Percentiles rank a stretch among this genome's conserved stretches.
These are phyloP conservation scores for Aspergillus carbonarius DNA, from an alignment of 2,329 filamentous ascomycete species.

Conservation along the genomic window DNA sequence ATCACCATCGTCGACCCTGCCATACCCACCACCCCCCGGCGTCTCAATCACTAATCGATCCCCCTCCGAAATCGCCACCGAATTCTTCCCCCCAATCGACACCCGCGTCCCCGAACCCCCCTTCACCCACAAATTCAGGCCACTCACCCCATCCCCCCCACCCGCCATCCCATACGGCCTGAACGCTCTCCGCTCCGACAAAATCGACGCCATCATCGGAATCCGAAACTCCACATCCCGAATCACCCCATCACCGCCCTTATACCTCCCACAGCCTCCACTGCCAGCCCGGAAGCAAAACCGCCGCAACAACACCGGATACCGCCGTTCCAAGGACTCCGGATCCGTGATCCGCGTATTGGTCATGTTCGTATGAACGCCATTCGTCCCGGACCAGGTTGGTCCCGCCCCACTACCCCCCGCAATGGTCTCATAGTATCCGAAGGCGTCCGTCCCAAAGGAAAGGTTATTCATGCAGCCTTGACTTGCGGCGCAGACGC, in stretches of 20 bases:
- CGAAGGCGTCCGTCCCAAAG: neutral
- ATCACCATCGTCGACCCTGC: neutral
- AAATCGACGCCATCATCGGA: neutral
- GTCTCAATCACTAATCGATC: conserved; percentile 41
- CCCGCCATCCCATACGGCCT: conserved; percentile 1
- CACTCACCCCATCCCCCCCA: neutral
- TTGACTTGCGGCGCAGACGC: conserved; percentile 71
- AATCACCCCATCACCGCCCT: conserved; percentile 3
- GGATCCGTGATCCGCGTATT: conserved; percentile 81
- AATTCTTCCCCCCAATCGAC: conserved; percentile 52
- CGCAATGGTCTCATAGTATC: neutral
- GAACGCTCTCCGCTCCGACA: neutral
- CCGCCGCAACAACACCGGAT: conserved; percentile 70
- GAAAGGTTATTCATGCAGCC: conserved; percentile 30
- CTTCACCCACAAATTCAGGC: conserved; percentile 1
- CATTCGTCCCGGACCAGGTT: neutral
- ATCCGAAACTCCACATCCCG: conserved; percentile 6
- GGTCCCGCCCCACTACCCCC: neutral
- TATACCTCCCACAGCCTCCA: neutral
- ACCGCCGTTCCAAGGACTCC: conserved; percentile 75
- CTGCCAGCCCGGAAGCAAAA: conserved; percentile 45
- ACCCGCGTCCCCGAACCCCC: neutral
- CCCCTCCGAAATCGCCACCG: conserved; percentile 55
- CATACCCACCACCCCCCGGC: conserved; percentile 39
- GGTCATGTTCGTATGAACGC: conserved; percentile 74